phyloP scores from a whole-genome alignment of 2,329 filamentous ascomycete genomes.

The Monilinia fructicola region DNA sequence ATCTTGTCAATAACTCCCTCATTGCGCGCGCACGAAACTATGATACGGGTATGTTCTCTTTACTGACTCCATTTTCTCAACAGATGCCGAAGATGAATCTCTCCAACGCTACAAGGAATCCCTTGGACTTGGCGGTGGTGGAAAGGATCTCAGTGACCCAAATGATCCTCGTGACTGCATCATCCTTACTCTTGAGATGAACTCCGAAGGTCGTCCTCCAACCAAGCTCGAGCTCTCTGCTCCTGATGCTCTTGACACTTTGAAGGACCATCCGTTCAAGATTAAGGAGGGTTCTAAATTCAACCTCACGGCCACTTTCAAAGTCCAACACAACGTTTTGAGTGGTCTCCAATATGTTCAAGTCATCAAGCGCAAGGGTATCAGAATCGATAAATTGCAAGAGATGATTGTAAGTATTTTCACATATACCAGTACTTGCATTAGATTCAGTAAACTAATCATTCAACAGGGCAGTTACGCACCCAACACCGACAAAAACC shows the following conservation, averaged over 20 bases:
- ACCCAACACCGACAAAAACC: slow-evolving; percentile 85
- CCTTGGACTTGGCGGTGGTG: slow-evolving; percentile 75
- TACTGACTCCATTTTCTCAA: not conserved
- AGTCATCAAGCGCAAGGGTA: slow-evolving; percentile 83
- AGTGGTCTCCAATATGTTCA: slow-evolving; percentile 96
- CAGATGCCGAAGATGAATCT: slow-evolving; percentile 71
- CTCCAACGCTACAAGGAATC: slow-evolving; percentile 98
- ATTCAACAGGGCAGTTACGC: slow-evolving; percentile 76
- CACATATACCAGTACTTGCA: not conserved
- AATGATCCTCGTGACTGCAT: slow-evolving; percentile 88
- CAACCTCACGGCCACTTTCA: slow-evolving; percentile 91
- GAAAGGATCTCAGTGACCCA: slow-evolving; percentile 69
- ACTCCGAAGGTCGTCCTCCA: slow-evolving; percentile 76
- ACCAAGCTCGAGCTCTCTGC: slow-evolving; percentile 85
- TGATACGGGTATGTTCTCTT: not conserved
- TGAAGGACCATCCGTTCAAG: slow-evolving; percentile 91
- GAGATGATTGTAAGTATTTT: slow-evolving; percentile 87
- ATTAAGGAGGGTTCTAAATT: slow-evolving; percentile 96
- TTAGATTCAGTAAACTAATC: not conserved
- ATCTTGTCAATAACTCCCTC: not conserved
- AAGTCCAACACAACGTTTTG: slow-evolving; percentile 95
- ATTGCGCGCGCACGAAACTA: not conserved
- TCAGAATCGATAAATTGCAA: slow-evolving; percentile 86
- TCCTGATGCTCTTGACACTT: slow-evolving; percentile 68
- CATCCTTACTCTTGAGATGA: slow-evolving; percentile 86